Base-by-base conservation (phyloP, 345 rosid genomes). In the Brassica nigra region DNA sequence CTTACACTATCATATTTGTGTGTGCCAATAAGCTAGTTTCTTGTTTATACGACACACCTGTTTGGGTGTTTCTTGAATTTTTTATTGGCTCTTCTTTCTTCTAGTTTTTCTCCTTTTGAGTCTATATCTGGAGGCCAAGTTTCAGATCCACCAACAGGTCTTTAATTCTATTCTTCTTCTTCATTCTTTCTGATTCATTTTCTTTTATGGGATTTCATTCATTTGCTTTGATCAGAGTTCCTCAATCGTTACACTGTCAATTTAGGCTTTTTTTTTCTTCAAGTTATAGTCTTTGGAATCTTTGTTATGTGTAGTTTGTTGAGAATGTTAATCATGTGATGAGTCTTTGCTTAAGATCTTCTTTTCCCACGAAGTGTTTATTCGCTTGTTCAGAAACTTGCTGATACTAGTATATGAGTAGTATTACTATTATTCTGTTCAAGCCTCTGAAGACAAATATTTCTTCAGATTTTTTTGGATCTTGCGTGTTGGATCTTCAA, bases 71-170 rank as follows among this genome's bases (percentile, higher is more conserved):
- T 57, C 62, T 20, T 54, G 10, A 55, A 8, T 9, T 62, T 62
- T 34, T 62, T 9, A 30, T 10, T 34, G 37, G 37, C 52, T 54
- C 37, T 20, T 47, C 54, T 14, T 44, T 54, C 47, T n/a, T 62
- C 29, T 49, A 63, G 30, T 37, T 7, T 7, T 36, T 63, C 59
- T 65, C 33, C 33, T 8, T 36, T 34, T 2, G 47, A 49, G 55
- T 33, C 44, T 36, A 11, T 44, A 44, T 33, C 36, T 65, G 20
- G 31, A 66, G 4, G 10, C 3, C 7, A 8, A 59, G 69, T 73
- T 61, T 61, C 78, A 67, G 78, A 73, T 73, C 78, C 74, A 58
- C 55, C 54, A 23, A 23, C 27, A 79, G 74, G 77, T 73, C 30
- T 72, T 58, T 5, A 2, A 0, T 64, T 54, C 4, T 52, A 4